Evolutionary conservation across 2,329 filamentous ascomycete genomes (phyloP), one percentile per base, ranked within the genome.

Genomic region (Chalaropsis thielavioides): DNA sequence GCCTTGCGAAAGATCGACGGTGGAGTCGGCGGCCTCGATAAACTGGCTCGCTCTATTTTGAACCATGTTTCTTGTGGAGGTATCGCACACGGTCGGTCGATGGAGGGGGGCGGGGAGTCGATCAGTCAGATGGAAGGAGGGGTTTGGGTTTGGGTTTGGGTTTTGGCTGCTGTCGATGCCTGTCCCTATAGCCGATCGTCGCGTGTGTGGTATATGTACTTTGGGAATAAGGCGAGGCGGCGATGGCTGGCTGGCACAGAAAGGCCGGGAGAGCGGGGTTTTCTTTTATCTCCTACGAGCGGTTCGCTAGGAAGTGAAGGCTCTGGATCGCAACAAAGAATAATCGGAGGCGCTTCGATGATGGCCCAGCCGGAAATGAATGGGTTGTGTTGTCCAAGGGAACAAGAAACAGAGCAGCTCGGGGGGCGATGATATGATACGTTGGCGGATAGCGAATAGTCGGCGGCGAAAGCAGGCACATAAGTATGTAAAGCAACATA

Each of bases 21-120:
- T 58, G 8, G 65, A 67, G 19, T 67, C 63, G 19, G 62, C 62
- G 11, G 65, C 59, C 56, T 67, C 65, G 17, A 67, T 63, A 38
- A 64, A 67, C 35, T 62, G 46, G 54, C 60, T 63, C 35, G 64
- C 61, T 66, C 64, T 59, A 35, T 62, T 62, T 19, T 59, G 62
- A 19, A 56, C 64, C 64, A 66, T 66, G 31, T 24, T 63, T 58
- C 31, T 31, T 17, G 38, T 15, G n/a, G 59, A 35, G n/a, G 17
- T 61, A 31, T 43, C 38, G 59, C 38, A 61, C 59, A 22, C 19
- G 38, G 15, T 61, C 17, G 31, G 24, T 46, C 13, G 59, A 46
- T 35, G 46, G 46, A 19, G 13, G 44, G 44, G 43, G 13, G 15
- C 27, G 62, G 35, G 41, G 24, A 49, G 56, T 59, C 56, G 17